phyloP scores from a whole-genome alignment of 2,329 filamentous ascomycete species.

The Eutypella sp. region DNA sequence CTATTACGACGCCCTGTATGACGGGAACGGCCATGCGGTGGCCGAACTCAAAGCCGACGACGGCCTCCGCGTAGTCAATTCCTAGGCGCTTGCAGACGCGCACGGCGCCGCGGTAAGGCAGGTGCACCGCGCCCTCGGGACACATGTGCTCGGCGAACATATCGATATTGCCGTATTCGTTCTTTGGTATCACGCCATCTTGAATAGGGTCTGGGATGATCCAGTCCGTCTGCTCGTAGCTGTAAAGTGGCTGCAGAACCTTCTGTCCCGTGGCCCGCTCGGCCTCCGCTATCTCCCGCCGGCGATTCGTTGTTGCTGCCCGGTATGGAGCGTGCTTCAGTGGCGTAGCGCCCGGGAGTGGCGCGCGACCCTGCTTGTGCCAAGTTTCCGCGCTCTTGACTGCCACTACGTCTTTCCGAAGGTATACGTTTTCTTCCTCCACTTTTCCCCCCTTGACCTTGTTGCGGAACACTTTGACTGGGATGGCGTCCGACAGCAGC shows the following conservation, averaged over 20 bases:
- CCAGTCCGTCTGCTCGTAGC: constrained; percentile 83
- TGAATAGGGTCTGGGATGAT: constrained; percentile 86
- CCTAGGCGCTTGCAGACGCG: constrained; percentile 78
- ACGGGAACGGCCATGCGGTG: constrained; percentile 91
- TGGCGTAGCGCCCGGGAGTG: constrained; percentile 64
- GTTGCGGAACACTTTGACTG: constrained; percentile 70
- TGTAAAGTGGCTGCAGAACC: constrained; percentile 80
- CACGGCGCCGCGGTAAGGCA: constrained; percentile 71
- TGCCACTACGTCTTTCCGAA: constrained; percentile 70
- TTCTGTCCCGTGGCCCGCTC: constrained; percentile 77
- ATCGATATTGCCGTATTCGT: constrained; percentile 94
- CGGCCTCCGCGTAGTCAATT: constrained; percentile 89
- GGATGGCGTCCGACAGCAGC: constrained; percentile 60
- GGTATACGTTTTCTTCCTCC: constrained; percentile 76
- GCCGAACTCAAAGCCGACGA: constrained; percentile 94
- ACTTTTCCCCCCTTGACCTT: constrained; percentile 68
- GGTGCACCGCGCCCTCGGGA: constrained; percentile 71
- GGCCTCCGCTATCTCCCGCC: constrained; percentile 82
- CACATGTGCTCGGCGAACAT: constrained; percentile 93
- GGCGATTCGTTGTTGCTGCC: constrained; percentile 81
- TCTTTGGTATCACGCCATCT: constrained; percentile 86
- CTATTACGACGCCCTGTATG: constrained; percentile 84
- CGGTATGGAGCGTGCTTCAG: constrained; percentile 86
- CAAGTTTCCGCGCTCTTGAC: constrained; percentile 94
- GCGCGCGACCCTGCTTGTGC: constrained; percentile 90